These are phyloP conservation scores for Podospora tetraspora DNA, from an alignment of 495 filamentous ascomycete species.

Conservation along the genomic window DNA sequence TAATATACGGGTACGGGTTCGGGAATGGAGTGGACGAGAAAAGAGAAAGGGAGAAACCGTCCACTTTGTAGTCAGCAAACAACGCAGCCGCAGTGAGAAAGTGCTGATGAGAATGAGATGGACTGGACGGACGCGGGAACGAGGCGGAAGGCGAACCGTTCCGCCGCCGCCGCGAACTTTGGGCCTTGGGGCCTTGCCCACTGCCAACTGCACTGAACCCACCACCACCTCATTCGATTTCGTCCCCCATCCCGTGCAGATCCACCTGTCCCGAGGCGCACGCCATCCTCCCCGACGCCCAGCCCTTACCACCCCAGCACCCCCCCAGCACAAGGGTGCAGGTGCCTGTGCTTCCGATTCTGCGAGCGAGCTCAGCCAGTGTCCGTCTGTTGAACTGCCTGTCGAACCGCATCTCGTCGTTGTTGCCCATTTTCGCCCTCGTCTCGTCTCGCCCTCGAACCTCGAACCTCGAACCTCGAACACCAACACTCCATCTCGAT, in stretches of 20 bases:
- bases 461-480: not conserved
- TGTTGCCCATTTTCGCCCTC: not conserved
- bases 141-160: not conserved
- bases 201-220: not conserved
- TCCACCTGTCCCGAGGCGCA: slow-evolving; percentile 7
- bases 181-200: not conserved
- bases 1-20: not conserved
- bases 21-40: not conserved
- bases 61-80: not conserved
- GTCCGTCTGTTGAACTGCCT: not conserved
- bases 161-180: not conserved
- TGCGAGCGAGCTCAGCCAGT: not conserved
- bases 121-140: not conserved
- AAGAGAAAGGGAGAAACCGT: not conserved
- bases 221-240: not conserved
- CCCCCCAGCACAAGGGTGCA: not conserved
- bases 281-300: slow-evolving; percentile 4
- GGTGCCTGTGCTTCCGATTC: not conserved
- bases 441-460: not conserved
- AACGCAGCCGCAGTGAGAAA: not conserved
- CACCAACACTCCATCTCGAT: not conserved
- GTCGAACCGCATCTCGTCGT: not conserved
- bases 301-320: not conserved
- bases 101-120: too few relatives aligned
- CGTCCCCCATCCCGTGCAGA: slow-evolving; percentile 7